A percentile compares a stretch with the other conserved stretches of the same genome.
Conservation (phyloP, 306 rosid genomes). For the Cicer bijugum region DNA sequence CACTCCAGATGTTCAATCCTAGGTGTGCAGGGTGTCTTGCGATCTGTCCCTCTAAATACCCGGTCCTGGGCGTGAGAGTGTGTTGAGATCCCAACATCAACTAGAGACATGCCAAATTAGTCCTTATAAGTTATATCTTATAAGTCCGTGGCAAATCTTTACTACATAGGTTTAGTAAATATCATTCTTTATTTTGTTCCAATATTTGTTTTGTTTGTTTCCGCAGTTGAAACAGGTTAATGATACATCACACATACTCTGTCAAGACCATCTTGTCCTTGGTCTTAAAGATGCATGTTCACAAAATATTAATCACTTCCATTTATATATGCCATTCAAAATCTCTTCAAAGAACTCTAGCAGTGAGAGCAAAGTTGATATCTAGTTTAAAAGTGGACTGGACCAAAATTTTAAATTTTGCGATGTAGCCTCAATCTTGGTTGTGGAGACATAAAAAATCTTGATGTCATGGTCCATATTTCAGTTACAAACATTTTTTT, state of each 20-base stretch:
- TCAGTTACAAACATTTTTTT: not conserved
- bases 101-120: no score
- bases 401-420: constrained; percentile 4
- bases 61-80: not conserved
- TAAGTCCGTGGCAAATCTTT: not conserved
- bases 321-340: no score
- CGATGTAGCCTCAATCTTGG: not conserved
- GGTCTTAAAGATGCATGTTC: constrained; percentile 24
- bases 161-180: not conserved
- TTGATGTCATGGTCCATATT: not conserved
- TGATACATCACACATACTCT: constrained; percentile 13
- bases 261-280: constrained; percentile 5
- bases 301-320: not conserved
- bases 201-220: constrained; percentile 20
- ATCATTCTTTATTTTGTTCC: constrained; percentile 24
- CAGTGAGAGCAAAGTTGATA: not conserved
- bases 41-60: not conserved
- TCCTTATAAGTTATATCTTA: no score
- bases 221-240: constrained; percentile 5
- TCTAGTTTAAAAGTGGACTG: not conserved
- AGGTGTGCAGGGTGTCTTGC: not conserved
- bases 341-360: no score
- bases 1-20: not conserved
- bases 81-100: not conserved
- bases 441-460: not conserved